Percentiles rank a stretch among this genome's conserved stretches.
Evolutionary conservation across 1,139 yeast genomes (phyloP).

Genomic region (Blastobotrys arbuscula): DNA sequence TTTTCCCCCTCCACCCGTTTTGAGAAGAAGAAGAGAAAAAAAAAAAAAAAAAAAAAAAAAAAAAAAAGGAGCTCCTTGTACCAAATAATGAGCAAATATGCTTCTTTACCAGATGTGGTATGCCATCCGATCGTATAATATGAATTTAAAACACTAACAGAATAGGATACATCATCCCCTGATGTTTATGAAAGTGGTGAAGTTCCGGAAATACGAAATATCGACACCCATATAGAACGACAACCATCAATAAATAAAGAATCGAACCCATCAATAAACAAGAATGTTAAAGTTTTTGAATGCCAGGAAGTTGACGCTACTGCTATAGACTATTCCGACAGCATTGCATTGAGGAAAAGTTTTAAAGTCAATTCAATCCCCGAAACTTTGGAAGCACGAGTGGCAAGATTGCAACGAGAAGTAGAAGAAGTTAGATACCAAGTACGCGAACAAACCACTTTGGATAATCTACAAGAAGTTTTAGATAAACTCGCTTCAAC

Average conservation of each 20-base stretch:
- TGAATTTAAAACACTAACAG: neutral
- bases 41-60: too few relatives aligned
- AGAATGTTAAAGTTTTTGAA: conserved; percentile 15
- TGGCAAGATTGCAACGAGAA: conserved; percentile 44
- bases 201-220: conserved; percentile 1
- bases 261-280: neutral
- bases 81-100: conserved; percentile 15
- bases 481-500: conserved; percentile 8
- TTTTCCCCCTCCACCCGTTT: neutral
- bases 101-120: conserved; percentile 22
- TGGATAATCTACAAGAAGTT: conserved; percentile 11
- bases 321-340: conserved; percentile 14
- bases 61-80: neutral
- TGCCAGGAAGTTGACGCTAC: conserved; percentile 17
- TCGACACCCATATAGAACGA: neutral
- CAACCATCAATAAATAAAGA: conserved; percentile 6
- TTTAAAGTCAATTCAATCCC: conserved; percentile 10
- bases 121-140: conserved; percentile 1
- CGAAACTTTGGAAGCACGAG: conserved; percentile 35
- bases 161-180: conserved; percentile 16
- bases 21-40: neutral
- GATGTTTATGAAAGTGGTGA: conserved; percentile 21
- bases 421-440: conserved; percentile 36
- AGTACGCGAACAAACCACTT: neutral
- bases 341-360: neutral